Evolutionary conservation across 2,329 filamentous ascomycete genomes (phyloP), one percentile per base, ranked within the genome.

Genomic region (Didymosphaeria variabile): DNA sequence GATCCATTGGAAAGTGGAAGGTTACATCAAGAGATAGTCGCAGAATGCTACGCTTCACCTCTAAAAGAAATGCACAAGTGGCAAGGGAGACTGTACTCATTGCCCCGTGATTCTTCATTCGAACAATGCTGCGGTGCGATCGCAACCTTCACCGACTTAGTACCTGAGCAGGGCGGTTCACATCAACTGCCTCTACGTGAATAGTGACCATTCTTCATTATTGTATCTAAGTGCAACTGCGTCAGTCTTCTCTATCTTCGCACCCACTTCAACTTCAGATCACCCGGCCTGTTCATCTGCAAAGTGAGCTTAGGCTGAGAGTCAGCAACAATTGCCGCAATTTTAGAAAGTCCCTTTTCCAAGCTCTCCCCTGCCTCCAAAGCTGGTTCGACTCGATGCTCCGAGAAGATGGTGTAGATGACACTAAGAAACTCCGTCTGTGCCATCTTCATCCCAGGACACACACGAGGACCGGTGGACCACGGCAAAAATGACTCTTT

Each of bases 391-490:
- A 54, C 53, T 21, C 52, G 59, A 36, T 66, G 64, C 17, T 50
- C 51, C 12, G 58, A 49, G 32, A 74, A 63, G 13, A 71, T 51
- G 3, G 61, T 59, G 12, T 66, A 62, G 9, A 78, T 58, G 4
- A 76, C 70, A 26, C 73, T 70, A 13, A 77, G 73, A 54, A 77
- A 76, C 47, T 79, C 76, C 2, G 77, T 73, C 55, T 78, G 75
- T 8, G 72, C 70, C 65, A 79, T 77, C 55, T 76, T 79, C 49
- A 67, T 64, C 1, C 77, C 77, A 9, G 73, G 72, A 56, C 74
- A 79, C 17, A 63, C 66, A 19, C 74, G 66, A 19, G 69, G 42
- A 65, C 74, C 47, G 65, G 69, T 51, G 17, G 63, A 64, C 63
- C 63, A 64, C 1, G 63, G 63, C 19, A 66, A 38, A n/a, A 58